A percentile compares a stretch with the other conserved stretches of the same genome.
phyloP scores from a whole-genome alignment of 2,329 filamentous ascomycete genomes.

The Trichoderma hamatum region DNA sequence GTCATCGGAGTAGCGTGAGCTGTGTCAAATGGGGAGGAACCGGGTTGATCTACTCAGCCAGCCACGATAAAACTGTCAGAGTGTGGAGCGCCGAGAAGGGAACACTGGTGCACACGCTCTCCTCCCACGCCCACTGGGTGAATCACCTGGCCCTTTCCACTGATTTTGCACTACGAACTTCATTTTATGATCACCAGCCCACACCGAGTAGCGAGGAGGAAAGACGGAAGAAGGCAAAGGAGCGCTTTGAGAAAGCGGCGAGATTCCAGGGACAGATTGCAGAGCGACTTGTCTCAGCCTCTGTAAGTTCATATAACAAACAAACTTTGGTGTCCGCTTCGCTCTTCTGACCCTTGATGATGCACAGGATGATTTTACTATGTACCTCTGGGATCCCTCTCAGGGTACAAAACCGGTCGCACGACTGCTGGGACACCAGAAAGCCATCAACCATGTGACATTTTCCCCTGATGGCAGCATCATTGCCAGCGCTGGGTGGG shows the following conservation, averaged over 20 bases:
- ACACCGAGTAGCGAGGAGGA: conserved; percentile 70
- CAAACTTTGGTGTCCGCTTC: background rate
- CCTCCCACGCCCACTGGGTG: conserved; percentile 88
- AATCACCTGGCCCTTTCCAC: conserved; percentile 94
- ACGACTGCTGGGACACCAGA: conserved; percentile 91
- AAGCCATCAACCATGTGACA: conserved; percentile 92
- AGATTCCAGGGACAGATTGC: conserved; percentile 74
- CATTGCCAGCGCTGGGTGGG: conserved; percentile 87
- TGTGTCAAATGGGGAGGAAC: conserved; percentile 96
- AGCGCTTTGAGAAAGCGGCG: conserved; percentile 84
- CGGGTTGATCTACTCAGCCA: conserved; percentile 79
- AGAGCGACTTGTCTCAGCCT: conserved; percentile 86
- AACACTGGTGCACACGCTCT: conserved; percentile 76
- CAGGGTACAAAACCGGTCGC: conserved; percentile 79
- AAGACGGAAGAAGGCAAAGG: conserved; percentile 73
- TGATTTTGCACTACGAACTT: conserved; percentile 84
- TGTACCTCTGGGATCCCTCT: conserved; percentile 91
- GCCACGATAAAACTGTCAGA: conserved; percentile 90
- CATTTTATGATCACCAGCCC: conserved; percentile 79
- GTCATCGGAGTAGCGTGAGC: conserved; percentile 85
- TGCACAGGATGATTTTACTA: conserved; percentile 79
- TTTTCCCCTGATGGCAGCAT: conserved; percentile 89
- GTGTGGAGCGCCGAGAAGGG: conserved; percentile 85
- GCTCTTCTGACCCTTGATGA: background rate
- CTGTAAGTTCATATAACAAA: conserved; percentile 38